Conservation (phyloP, 202 grass and related monocot genomes). For the Zoysia matrella region DNA sequence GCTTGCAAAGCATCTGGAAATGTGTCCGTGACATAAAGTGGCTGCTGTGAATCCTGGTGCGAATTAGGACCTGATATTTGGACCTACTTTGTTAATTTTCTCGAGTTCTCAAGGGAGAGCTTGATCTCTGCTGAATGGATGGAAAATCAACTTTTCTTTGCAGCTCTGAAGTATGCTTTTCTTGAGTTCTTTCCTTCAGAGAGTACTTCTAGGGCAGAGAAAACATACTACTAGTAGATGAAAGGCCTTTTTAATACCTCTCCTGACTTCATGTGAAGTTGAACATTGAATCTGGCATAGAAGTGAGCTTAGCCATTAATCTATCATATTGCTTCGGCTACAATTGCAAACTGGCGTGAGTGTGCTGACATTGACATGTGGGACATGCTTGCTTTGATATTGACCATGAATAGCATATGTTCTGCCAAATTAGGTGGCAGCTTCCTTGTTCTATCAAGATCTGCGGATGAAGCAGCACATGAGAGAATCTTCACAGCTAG, state of each 20-base stretch:
- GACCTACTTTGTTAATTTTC: neutral
- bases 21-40: constrained; percentile 11
- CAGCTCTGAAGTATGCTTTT: neutral
- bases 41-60: constrained; percentile 23
- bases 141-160: neutral
- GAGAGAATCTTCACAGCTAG: constrained; percentile 28
- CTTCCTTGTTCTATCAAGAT: constrained; percentile 43
- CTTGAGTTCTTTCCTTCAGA: neutral
- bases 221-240: neutral
- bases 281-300: constrained; percentile 9
- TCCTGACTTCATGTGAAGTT: constrained; percentile 2
- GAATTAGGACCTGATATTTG: constrained; percentile 35
- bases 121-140: constrained; percentile 34
- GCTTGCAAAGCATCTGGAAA: constrained; percentile 17
- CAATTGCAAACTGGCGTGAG: neutral
- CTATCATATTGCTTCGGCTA: neutral
- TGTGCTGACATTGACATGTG: constrained; percentile 21
- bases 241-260: neutral
- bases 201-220: neutral
- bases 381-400: constrained; percentile 14
- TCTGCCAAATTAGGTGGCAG: constrained; percentile 18
- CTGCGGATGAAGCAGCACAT: constrained; percentile 24
- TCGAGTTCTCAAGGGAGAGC: constrained; percentile 23
- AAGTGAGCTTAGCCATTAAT: neutral
- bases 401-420: constrained; percentile 6